A percentile compares a stretch with the other conserved stretches of the same genome.
Evolutionary conservation across 1,139 yeast species (phyloP).

Genomic region (Fermentozyma sake): DNA sequence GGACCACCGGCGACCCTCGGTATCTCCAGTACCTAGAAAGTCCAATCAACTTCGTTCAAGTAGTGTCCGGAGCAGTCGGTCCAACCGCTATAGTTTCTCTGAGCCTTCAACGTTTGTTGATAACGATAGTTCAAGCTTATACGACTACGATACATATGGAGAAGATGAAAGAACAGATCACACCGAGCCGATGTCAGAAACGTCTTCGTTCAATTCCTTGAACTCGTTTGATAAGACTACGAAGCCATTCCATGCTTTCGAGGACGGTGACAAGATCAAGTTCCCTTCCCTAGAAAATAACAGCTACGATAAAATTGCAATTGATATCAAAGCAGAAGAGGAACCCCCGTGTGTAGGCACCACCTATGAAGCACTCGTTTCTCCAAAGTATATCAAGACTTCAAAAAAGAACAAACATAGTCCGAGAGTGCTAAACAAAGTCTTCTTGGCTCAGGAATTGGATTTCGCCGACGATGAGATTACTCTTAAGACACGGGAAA

Average conservation of each 20-base stretch:
- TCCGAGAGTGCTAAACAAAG: slow-evolving; percentile 44
- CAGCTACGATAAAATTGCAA: not conserved
- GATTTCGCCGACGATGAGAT: slow-evolving; percentile 14
- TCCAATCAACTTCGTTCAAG: no score
- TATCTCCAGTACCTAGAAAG: no score
- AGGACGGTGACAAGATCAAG: slow-evolving; percentile 3
- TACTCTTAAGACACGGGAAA: slow-evolving; percentile 2
- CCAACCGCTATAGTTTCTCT: slow-evolving; percentile 5
- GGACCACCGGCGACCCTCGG: slow-evolving; percentile 1
- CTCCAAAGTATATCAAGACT: slow-evolving; percentile 53
- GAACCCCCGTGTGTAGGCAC: slow-evolving; percentile 30
- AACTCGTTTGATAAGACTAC: slow-evolving; percentile 1
- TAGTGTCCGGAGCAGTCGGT: slow-evolving; percentile 2
- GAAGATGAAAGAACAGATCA: slow-evolving; percentile 4
- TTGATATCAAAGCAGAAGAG: slow-evolving; percentile 3
- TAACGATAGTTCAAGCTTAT: slow-evolving; percentile 9
- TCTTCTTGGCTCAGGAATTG: slow-evolving; percentile 82
- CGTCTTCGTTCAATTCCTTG: slow-evolving; percentile 1
- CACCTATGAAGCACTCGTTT: slow-evolving; percentile 34
- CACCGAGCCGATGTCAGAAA: slow-evolving; percentile 1
- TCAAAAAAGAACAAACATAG: slow-evolving; percentile 42
- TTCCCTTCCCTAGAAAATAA: slow-evolving; percentile 5
- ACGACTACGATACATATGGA: slow-evolving; percentile 11
- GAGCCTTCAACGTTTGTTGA: slow-evolving; percentile 9
- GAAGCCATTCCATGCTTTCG: slow-evolving; percentile 1